These are phyloP conservation scores for Phialophora tarda DNA, from an alignment of 2,329 filamentous ascomycete genomes.

Conservation along the genomic window DNA sequence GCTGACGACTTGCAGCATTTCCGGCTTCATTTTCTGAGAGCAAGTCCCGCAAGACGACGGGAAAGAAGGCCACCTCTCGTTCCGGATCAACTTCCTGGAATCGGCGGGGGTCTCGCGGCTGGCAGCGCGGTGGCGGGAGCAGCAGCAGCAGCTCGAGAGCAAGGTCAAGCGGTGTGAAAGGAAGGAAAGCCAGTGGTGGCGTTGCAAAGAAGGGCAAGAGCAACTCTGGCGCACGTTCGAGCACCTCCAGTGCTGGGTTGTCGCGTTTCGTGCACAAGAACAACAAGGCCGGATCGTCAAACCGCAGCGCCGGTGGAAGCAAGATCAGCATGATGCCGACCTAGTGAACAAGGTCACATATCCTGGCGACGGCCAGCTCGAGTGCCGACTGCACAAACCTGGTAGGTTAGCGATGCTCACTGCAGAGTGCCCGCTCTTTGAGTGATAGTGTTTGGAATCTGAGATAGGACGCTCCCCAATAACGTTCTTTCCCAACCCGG, in stretches of 20 bases:
- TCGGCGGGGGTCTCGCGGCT: slow-evolving; percentile 9
- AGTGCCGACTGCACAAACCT: not conserved
- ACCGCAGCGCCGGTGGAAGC: slow-evolving; percentile 27
- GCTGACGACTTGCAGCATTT: slow-evolving; percentile 35
- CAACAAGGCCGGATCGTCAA: slow-evolving; percentile 12
- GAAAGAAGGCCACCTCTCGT: slow-evolving; percentile 16
- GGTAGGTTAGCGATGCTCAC: not conserved
- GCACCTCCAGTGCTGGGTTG: slow-evolving; percentile 16
- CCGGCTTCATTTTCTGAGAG: slow-evolving; percentile 29
- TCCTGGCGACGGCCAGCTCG: not conserved
- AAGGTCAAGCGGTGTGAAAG: slow-evolving; percentile 12
- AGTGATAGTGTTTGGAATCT: not conserved
- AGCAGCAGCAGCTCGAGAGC: slow-evolving; percentile 18
- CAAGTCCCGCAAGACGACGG: slow-evolving; percentile 11
- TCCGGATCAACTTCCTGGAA: slow-evolving; percentile 16
- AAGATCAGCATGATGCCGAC: slow-evolving; percentile 49
- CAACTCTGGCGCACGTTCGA: slow-evolving; percentile 27
- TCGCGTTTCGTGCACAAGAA: slow-evolving; percentile 23
- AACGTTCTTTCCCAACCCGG: not conserved
- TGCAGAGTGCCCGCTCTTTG: not conserved
- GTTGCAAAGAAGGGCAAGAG: slow-evolving; percentile 28
- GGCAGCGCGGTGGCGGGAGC: slow-evolving; percentile 15
- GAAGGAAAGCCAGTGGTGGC: slow-evolving; percentile 15
- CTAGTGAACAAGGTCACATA: slow-evolving; percentile 39
- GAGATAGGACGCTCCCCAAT: not conserved